Evolutionary conservation across 805 yeast genomes (phyloP), one percentile per base, ranked within the genome.

Genomic region (Isabelozyma rhagii): DNA sequence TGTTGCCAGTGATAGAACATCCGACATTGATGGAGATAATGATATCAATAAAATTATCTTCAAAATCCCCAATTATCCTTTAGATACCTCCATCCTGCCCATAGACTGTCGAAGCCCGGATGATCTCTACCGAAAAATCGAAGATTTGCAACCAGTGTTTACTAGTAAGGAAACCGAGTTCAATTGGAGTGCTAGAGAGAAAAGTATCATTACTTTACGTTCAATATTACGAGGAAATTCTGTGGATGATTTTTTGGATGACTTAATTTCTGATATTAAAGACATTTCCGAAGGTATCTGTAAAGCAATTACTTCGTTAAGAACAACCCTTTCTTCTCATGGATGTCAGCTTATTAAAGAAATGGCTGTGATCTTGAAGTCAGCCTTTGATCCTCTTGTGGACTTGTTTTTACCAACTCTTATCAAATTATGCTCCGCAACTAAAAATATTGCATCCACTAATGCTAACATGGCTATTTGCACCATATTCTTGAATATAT

Each of bases 331-430:
- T 17, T 83, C 92, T 0, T 70, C 81, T 2, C 80, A 87, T 59
- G 89, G 91, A 0, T 87, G 96, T 60, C 89, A 85, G 50, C 64
- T 91, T 17, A 73, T 89, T 9, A 89, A 87, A 60, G 98, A 92
- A 53, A 57, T 82, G 39, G 78, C 78, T 2, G 68, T 79, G 8
- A 51, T 64, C 10, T 53, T 79, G n/a, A 69, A 74, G 2, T 47
- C 55, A 5, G 58, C 61, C 14, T 63, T 81, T 47, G 85, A 81
- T 54, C 66, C 72, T 17, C 60, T 82, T 2, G 65, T 78, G 9
- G 93, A 87, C 43, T 57, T 69, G 1, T 69, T 80, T 25, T 53
- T 80, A 8, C 76, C 78, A 1, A 61, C 78, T 1, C 64, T 86
- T 29, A 63, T 83, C 31, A 81, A 79, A 54, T 64, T 84, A 11